Evolutionary conservation across 345 rosid genomes (phyloP), one percentile per base, ranked within the genome.

Genomic region (Euclidium syriacum): DNA sequence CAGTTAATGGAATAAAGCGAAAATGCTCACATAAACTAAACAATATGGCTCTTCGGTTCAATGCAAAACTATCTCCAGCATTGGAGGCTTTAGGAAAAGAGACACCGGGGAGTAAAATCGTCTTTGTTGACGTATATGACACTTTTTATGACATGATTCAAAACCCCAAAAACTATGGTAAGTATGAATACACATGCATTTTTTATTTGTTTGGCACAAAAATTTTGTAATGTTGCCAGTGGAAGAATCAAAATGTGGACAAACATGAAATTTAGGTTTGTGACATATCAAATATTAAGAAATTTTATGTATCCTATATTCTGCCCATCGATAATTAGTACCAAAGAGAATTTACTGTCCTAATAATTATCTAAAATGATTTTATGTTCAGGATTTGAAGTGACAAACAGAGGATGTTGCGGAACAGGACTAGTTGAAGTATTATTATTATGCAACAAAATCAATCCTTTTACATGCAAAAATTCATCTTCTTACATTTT

Each of bases 381-480:
- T 48, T 47, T 18, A 33, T 48, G 0, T 51, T 50, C 23, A 63
- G 87, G 85, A 3, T 78, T 82, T 46, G 72, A 65, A 29, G 68
- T 74, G 16, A 64, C 38, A 19, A 58, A 71, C 32, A 73, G 46
- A 56, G 90, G 90, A 11, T 85, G 90, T 40, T 85, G 90, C 25
- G 85, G 87, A 3, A 67, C 79, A 2, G 85, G 87, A 33, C 34
- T 52, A 35, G n/a, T 85, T 14, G 87, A 80, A 62, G 79, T 68
- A 17, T 35, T 73, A 9, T 5, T 73, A 5, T 39, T 85, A 11
- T 85, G 87, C 55, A 85, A 78, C 66, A 18, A 24, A 23, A 15
- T 56, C 15, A 64, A 38, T 65, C 67, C 80, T 2, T 54, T 53
- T 17, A 62, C 58, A 36, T 85, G 87, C 58, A 1, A 53, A 12